A percentile compares a stretch with the other conserved stretches of the same genome.
phyloP scores from a whole-genome alignment of 345 rosid species.

The Chamaenerion angustifolium region DNA sequence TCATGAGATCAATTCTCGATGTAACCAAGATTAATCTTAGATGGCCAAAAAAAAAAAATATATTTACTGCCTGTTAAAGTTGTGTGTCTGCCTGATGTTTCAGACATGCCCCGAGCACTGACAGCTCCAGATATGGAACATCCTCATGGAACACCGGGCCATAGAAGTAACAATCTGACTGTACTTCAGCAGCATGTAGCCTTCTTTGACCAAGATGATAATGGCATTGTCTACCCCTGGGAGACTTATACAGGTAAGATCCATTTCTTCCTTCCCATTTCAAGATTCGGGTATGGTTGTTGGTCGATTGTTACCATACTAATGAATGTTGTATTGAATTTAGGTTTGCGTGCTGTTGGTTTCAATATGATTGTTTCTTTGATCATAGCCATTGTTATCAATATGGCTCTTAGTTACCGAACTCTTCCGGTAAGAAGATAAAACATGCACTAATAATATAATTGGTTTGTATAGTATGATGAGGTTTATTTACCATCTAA shows the following conservation, averaged over 20 bases:
- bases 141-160: constrained; percentile 55
- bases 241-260: constrained; percentile 64
- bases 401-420: constrained; percentile 39
- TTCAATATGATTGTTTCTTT: constrained; percentile 50
- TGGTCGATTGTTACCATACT: background rate
- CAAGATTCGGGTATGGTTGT: no score
- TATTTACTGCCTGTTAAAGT: no score
- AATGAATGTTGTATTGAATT: background rate
- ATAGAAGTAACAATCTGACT: constrained; percentile 29
- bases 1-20: no score
- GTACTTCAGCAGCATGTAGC: constrained; percentile 87
- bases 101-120: constrained; percentile 72
- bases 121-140: constrained; percentile 52
- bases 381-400: constrained; percentile 25
- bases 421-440: constrained; percentile 45
- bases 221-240: constrained; percentile 95
- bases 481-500: background rate
- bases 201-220: constrained; percentile 62
- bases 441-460: background rate
- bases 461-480: background rate
- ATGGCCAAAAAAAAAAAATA: no score
- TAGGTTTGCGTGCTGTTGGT: constrained; percentile 53
- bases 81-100: no score
- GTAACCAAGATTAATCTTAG: no score
- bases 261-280: background rate